Percentiles rank a stretch among this genome's conserved stretches.
Evolutionary conservation across 768 basidiomycete genomes (phyloP).

Genomic region (Glaciozyma antarctica): DNA sequence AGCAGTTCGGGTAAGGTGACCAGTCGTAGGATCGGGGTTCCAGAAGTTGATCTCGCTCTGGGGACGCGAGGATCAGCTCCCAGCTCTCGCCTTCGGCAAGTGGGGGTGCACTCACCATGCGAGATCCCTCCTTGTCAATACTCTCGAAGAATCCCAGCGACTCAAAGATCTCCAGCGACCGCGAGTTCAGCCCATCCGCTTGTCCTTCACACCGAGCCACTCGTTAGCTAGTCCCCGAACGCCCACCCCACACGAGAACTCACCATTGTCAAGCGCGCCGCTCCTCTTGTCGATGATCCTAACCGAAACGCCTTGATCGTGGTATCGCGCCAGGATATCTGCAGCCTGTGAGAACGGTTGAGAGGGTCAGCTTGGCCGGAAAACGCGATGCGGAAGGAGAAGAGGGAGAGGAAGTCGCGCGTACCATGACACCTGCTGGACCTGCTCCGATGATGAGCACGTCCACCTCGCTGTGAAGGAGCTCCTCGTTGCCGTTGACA

Average conservation of each 20-base stretch:
- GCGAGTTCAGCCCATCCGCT: conserved; percentile 34
- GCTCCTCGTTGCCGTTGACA: background rate
- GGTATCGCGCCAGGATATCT: conserved; percentile 18
- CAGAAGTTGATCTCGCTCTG: conserved; percentile 31
- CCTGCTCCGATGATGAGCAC: conserved; percentile 30
- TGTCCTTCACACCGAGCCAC: conserved; percentile 18
- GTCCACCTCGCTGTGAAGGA: conserved; percentile 14
- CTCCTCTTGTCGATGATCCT: conserved; percentile 34
- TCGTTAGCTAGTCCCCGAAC: background rate
- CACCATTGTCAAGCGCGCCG: conserved; percentile 31
- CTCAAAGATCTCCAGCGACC: conserved; percentile 35
- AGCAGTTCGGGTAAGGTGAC: conserved; percentile 20
- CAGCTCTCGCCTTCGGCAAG: background rate
- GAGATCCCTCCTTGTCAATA: conserved; percentile 31
- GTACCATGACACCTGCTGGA: conserved; percentile 30
- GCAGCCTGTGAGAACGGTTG: background rate
- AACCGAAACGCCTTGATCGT: conserved; percentile 14
- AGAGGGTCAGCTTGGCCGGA: background rate
- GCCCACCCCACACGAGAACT: background rate
- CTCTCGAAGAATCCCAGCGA: conserved; percentile 31
- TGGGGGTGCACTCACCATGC: conserved; percentile 16
- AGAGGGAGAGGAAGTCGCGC: background rate
- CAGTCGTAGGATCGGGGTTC: conserved; percentile 31
- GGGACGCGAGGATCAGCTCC: too few species aligned
- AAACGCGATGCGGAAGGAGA: background rate